Conservation (phyloP, 257 asterid genomes). For the Verbascum thapsus region DNA sequence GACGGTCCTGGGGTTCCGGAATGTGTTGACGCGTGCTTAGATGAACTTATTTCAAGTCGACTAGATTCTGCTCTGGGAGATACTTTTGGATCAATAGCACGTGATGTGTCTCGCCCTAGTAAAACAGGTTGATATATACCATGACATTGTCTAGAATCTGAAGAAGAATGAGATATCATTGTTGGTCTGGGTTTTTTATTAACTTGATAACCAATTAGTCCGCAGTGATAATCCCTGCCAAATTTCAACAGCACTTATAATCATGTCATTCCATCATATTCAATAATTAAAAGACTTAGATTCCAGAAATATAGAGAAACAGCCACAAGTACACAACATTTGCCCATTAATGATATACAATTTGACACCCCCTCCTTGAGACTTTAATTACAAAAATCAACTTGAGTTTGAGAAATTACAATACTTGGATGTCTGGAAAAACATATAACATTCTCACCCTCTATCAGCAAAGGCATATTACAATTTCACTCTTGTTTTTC, state of each 20-base stretch:
- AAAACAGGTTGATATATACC: constrained; percentile 51
- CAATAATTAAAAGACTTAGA: neutral
- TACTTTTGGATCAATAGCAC: constrained; percentile 34
- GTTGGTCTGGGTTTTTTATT: constrained; percentile 40
- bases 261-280: constrained; percentile 22
- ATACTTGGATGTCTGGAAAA: too few species aligned
- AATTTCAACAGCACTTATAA: constrained; percentile 27
- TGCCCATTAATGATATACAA: neutral
- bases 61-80: constrained; percentile 35
- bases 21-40: constrained; percentile 30
- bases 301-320: too few species aligned
- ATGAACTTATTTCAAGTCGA: constrained; percentile 25
- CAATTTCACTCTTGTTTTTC: too few species aligned
- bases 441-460: too few species aligned
- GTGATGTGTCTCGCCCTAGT: constrained; percentile 40
- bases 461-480: too few species aligned
- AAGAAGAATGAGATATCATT: constrained; percentile 34
- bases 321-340: constrained; percentile 20
- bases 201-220: constrained; percentile 66
- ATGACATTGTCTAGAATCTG: constrained; percentile 33
- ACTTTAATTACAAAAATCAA: neutral
- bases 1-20: constrained; percentile 30
- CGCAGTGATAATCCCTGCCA: constrained; percentile 78
- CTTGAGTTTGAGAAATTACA: constrained; percentile 5
- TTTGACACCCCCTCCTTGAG: neutral